Base-by-base conservation (phyloP, 1,284 basidiomycete species). In the Apiotrichum akiyoshidainum region DNA sequence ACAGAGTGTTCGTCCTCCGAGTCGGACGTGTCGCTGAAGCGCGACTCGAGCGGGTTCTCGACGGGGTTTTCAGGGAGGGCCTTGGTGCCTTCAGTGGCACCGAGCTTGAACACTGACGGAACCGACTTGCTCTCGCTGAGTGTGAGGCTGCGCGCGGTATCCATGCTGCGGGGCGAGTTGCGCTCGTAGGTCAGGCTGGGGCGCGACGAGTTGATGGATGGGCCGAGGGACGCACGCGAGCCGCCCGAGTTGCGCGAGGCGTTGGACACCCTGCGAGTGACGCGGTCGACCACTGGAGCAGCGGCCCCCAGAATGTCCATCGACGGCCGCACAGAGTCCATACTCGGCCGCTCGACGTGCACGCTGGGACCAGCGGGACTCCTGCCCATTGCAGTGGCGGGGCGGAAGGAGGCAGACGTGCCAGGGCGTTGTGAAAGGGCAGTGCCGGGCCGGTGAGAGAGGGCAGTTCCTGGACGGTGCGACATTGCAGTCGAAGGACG, bases 11-110 rank as follows among this genome's bases (percentile, higher is more conserved):
- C 47, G 33, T 9, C 48, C 35, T 50, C 48, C 19, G 48, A 50
- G 12, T 50, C 48, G 13, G 48, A 50, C 35, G 48, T 39, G 21
- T 50, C 48, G 37, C 48, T 50, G 37, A 50, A 50, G 12, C 48
- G 48, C 6, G 35, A 39, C 48, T 50, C 48, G 48, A 50, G 48
- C n/a, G 9, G 11, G 17, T 21, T 44, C 17, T 10, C n/a, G 19
- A 11, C 12, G 19, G 8, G 19, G 10, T 21, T 44, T 6, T n/a
- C 12, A 5, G n/a, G 37, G 11, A 16, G 14, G 37, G 37, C 21
- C 42, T 41, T 16, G 13, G 40, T n/a, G n/a, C n/a, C n/a, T n/a
- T n/a, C n/a, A 14, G 13, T n/a, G 13, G 17, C n/a, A 4, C 40
- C 40, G 37, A 16, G n/a, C 14, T 8, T 41, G 8, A 4, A 46